Base-by-base conservation (phyloP, 345 rosid genomes). In the Pelargonium nanum region DNA sequence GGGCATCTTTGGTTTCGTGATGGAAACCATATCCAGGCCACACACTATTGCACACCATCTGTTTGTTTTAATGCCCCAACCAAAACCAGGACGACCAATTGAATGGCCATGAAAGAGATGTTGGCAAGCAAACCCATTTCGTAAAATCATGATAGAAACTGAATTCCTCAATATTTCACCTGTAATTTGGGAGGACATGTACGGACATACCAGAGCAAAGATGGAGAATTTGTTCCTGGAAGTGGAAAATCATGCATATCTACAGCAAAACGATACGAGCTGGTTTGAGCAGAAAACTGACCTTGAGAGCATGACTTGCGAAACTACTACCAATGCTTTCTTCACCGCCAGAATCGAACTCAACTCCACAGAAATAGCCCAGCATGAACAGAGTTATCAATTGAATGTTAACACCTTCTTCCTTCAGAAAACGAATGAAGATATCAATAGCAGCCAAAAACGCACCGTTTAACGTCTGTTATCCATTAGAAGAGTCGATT, bases 161-260 rank as follows among this genome's bases (percentile, higher is more conserved):
- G 71, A 67, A 62, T 59, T 72, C 58, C 69, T 66, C 71, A 59
- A 68, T 0, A 73, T 19, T 53, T 73, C 82, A 32, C 59, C 67
- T 82, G 69, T 67, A 51, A 58, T 7, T 57, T 32, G 4, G 16
- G 0, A 24, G 45, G 57, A 25, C 44, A 32, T 40, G 40, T 45
- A 22, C 25, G 45, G 25, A 59, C 34, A 40, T 7, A 15, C 48
- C 9, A 10, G 0, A 28, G 7, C 3, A 22, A 58, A 59, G 30
- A 50, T 21, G 40, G 55, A 19, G 55, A 52, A 19, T 19, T n/a
- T 8, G 21, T 52, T 52, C 15, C 16, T 7, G 16, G 48, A 40
- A 40, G 13, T 40, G 48, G 16, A 7, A 40, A 40, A 12, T 7
- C 48, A 40, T 9, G 48, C 48, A 40, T 40, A 15, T 9, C 48